Evolutionary conservation across 1,284 basidiomycete genomes (phyloP), one percentile per base, ranked within the genome.

Genomic region (Austroboletus niveus): DNA sequence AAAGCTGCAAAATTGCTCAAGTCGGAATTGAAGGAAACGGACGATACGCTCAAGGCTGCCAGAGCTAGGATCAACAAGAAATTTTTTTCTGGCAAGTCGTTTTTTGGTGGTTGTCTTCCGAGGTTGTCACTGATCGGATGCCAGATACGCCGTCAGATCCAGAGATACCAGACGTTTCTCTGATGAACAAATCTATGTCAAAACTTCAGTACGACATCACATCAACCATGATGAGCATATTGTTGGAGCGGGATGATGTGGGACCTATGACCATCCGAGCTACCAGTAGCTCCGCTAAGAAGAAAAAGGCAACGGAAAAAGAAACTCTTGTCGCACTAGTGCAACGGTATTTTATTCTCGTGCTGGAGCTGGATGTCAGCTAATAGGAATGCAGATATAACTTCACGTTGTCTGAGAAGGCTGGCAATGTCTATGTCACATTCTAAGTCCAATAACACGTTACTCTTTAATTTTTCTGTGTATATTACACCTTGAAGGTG

Each of bases 11-110:
- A 49, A 9, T 39, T 20, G 1, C 42, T 65, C 41, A 27, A 47
- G 32, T 52, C 54, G 6, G 60, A 68, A 39, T 32, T 69, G 8
- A 49, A 59, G 9, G 65, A 68, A 4, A 3, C 6, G 2, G 52
- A 53, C 14, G 55, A 54, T 38, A 56, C 42, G n/a, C 30, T 66
- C 6, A 17, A 2, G 0, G 45, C 31, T 10, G 15, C 57, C 42
- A 54, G 51, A 14, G 45, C 42, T 15, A 64, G 66, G 29, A 45
- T 62, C 0, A 34, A 12, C n/a, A 69, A 59, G 36, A 64, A 50
- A 32, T 49, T 35, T 12, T 66, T 69, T 30, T 53, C 61, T 20
- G 53, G 64, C 60, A 10, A 47, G 22, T 30, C 12, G 11, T 42
- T 2, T 14, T 45, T 30, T 24, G 5, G n/a, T 15, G n/a, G 10